These are phyloP conservation scores for Pseudognaphalium luteoalbum DNA, from an alignment of 129 eudicot genomes.

Conservation along the genomic window DNA sequence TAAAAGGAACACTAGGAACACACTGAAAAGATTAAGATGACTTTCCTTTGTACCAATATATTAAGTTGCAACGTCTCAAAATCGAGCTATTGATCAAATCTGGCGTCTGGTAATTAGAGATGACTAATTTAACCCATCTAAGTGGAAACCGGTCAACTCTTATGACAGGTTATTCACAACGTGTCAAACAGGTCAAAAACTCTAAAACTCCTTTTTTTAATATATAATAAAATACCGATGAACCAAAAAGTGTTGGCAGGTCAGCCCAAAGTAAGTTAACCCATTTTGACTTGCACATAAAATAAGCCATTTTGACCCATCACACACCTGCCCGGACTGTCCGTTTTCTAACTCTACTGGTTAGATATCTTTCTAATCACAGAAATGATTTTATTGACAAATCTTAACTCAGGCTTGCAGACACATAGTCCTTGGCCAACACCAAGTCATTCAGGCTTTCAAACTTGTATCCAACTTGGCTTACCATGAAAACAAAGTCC, in stretches of 20 bases:
- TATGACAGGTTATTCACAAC: too few relatives aligned
- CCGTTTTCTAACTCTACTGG: neutral
- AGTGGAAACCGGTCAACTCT: too few relatives aligned
- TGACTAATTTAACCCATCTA: too few relatives aligned
- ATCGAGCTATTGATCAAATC: neutral
- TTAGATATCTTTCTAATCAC: too few relatives aligned
- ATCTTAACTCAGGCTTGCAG: too few relatives aligned
- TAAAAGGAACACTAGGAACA: neutral
- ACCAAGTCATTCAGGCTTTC: neutral
- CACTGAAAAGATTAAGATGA: neutral
- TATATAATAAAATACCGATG: neutral
- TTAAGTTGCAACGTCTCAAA: neutral
- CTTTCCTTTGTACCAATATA: neutral
- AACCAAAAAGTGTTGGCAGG: neutral
- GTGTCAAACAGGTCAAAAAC: neutral
- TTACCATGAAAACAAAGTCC: too few relatives aligned
- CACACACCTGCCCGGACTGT: neutral
- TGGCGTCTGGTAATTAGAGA: neutral
- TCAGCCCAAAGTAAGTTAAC: neutral
- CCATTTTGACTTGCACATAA: neutral
- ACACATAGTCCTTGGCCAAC: too few relatives aligned
- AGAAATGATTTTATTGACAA: too few relatives aligned
- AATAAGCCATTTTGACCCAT: neutral
- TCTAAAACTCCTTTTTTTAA: too few relatives aligned
- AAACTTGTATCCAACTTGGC: neutral